These are phyloP conservation scores for Spizellomyces punctatus DNA, from an alignment of 192 early-diverging fungal genomes.

Conservation along the genomic window DNA sequence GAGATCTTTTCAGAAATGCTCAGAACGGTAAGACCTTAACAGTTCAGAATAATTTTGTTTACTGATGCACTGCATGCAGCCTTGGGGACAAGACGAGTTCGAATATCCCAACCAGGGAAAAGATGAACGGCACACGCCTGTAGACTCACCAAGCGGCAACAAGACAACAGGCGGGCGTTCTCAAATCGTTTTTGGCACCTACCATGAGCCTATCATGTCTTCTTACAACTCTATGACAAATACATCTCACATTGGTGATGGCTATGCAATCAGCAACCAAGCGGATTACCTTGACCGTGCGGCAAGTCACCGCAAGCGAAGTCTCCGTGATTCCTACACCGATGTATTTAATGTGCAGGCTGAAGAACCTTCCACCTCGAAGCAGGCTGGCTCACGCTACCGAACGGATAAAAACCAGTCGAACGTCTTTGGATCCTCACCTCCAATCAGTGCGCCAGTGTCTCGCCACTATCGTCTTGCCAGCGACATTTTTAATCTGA, in stretches of 20 bases:
- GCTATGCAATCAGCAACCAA: neutral
- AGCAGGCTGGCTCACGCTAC: neutral
- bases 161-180: neutral
- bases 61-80: neutral
- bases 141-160: neutral
- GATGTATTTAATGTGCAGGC: slow-evolving; percentile 1
- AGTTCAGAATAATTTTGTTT: neutral
- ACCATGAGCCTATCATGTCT: slow-evolving; percentile 3
- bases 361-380: neutral
- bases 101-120: neutral
- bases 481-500: slow-evolving; percentile 6
- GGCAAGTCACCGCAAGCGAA: neutral
- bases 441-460: neutral
- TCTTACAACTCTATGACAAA: slow-evolving; percentile 6
- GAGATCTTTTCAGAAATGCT: neutral
- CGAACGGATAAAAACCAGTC: neutral
- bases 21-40: neutral
- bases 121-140: neutral
- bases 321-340: slow-evolving; percentile 5
- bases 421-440: neutral
- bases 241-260: neutral
- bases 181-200: slow-evolving; percentile 8
- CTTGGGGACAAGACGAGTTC: slow-evolving; percentile 4
- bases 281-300: neutral
- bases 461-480: neutral